A percentile compares a stretch with the other conserved stretches of the same genome.
These are phyloP conservation scores for Colletotrichum musae DNA, from an alignment of 2,329 filamentous ascomycete species.

Conservation along the genomic window DNA sequence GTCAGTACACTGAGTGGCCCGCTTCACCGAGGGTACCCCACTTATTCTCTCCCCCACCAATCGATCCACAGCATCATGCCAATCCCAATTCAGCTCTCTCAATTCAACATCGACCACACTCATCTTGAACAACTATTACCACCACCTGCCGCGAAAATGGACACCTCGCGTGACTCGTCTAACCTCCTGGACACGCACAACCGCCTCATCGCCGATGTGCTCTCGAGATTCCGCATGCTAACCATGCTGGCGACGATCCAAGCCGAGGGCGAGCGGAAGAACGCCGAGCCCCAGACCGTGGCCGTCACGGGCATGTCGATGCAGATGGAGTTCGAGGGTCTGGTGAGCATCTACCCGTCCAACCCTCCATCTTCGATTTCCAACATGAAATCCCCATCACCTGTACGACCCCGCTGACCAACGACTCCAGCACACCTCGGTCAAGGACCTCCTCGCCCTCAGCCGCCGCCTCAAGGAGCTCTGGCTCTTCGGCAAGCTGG, in stretches of 20 bases:
- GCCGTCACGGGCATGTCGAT: slow-evolving; percentile 60
- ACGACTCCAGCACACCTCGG: slow-evolving; percentile 53
- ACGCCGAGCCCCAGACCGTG: slow-evolving; percentile 57
- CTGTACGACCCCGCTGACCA: neutral
- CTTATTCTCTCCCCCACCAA: slow-evolving; percentile 2
- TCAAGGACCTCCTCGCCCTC: slow-evolving; percentile 61
- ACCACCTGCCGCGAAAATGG: slow-evolving; percentile 14
- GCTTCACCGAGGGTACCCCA: no score
- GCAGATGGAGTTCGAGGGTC: slow-evolving; percentile 61
- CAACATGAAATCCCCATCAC: no score
- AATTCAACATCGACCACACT: neutral
- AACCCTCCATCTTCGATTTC: neutral
- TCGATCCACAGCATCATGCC: slow-evolving; percentile 15
- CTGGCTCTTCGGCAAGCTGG: slow-evolving; percentile 60
- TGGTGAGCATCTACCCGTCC: slow-evolving; percentile 46
- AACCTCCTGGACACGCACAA: slow-evolving; percentile 56
- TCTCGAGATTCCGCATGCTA: slow-evolving; percentile 59
- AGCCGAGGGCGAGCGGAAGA: slow-evolving; percentile 53
- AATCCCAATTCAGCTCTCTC: slow-evolving; percentile 6
- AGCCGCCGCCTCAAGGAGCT: slow-evolving; percentile 62
- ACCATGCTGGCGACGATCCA: slow-evolving; percentile 61
- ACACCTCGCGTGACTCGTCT: slow-evolving; percentile 38
- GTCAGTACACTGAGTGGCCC: no score
- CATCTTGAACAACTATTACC: neutral
- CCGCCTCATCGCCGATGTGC: slow-evolving; percentile 60